Percentiles rank a stretch among this genome's conserved stretches.
Evolutionary conservation across 2,329 filamentous ascomycete species (phyloP).

Genomic region (Trichoderma afroharzianum): DNA sequence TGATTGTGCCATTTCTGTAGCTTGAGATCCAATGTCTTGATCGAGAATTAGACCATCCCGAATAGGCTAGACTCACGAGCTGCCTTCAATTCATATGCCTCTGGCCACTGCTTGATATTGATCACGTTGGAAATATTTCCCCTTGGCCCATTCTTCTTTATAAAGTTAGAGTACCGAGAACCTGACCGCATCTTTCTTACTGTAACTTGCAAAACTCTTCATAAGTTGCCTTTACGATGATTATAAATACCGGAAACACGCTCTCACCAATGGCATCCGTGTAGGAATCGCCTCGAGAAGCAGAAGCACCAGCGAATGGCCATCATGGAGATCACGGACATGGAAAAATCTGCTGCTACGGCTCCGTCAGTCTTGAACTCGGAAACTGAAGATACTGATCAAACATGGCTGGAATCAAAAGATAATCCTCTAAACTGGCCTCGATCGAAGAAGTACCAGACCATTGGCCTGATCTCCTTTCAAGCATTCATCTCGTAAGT

Average conservation of each 20-base stretch:
- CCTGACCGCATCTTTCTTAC: neutral
- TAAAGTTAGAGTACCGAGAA: neutral
- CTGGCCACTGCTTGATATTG: neutral
- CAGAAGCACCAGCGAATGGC: neutral
- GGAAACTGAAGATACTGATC: neutral
- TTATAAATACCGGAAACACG: neutral
- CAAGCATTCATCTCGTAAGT: constrained; percentile 7
- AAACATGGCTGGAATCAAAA: neutral
- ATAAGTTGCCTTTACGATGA: neutral
- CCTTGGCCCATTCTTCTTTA: neutral
- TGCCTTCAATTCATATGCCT: neutral
- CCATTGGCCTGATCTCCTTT: neutral
- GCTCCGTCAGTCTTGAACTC: neutral
- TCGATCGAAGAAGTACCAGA: neutral
- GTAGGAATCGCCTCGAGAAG: neutral
- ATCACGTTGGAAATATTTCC: neutral
- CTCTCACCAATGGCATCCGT: neutral
- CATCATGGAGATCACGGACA: neutral
- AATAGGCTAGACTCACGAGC: constrained; percentile 2
- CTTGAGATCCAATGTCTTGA: neutral
- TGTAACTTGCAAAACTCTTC: neutral
- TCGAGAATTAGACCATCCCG: neutral
- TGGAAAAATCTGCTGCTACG: neutral
- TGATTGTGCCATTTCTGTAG: neutral
- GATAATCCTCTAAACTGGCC: neutral